Evolutionary conservation across 306 rosid species (phyloP).

Genomic region (Vigna hirtella): DNA sequence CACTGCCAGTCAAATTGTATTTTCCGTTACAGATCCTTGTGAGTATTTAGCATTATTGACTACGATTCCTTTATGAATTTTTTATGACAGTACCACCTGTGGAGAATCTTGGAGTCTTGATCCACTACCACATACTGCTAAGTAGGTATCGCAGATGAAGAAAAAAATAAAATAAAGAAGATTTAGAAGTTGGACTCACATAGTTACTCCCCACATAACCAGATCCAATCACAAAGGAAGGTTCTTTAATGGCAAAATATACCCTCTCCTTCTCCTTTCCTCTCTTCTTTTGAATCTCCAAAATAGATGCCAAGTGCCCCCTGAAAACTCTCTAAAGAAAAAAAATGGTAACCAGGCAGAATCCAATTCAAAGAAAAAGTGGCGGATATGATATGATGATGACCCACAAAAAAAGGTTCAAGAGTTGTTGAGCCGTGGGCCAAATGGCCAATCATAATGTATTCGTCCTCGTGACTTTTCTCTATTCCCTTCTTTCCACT

Average conservation of each 20-base stretch:
- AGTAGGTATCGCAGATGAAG: not conserved
- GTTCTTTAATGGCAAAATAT: slow-evolving; percentile 10
- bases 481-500: not conserved
- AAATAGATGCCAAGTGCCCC: slow-evolving; percentile 24
- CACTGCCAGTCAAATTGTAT: slow-evolving; percentile 18
- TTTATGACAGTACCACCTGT: slow-evolving; percentile 24
- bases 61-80: not conserved
- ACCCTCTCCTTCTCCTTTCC: too few species aligned
- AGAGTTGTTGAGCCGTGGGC: slow-evolving; percentile 47
- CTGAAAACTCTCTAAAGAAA: slow-evolving; percentile 21
- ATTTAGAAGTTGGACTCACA: slow-evolving; percentile 4
- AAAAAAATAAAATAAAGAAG: not conserved
- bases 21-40: slow-evolving; percentile 9
- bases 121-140: slow-evolving; percentile 5
- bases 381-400: not conserved
- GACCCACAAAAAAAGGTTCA: slow-evolving; percentile 45
- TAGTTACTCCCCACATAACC: slow-evolving; percentile 8
- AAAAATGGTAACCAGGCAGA: slow-evolving; percentile 36
- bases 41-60: not conserved
- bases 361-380: slow-evolving; percentile 43
- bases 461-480: slow-evolving; percentile 35
- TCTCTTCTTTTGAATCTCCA: not conserved
- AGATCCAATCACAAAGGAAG: slow-evolving; percentile 26
- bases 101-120: slow-evolving; percentile 41
- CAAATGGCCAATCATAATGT: slow-evolving; percentile 40